A percentile compares a stretch with the other conserved stretches of the same genome.
phyloP scores from a whole-genome alignment of 1,284 basidiomycete species.

The Puccinia novopanici region DNA sequence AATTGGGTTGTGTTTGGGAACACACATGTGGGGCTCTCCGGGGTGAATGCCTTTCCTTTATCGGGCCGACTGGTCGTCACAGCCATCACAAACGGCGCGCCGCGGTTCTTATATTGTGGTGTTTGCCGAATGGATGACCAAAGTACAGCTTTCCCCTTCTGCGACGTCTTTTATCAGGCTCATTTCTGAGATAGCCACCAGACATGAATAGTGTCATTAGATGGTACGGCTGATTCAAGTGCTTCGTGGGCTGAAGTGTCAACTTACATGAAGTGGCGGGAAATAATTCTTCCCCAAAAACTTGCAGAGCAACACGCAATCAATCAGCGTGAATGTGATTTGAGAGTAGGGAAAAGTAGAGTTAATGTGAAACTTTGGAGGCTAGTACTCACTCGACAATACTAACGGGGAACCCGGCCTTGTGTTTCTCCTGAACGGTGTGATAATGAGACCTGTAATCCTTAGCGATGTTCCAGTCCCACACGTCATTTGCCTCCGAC shows the following conservation, averaged over 20 bases:
- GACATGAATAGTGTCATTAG: background rate
- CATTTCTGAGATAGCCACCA: background rate
- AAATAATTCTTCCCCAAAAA: constrained; percentile 45
- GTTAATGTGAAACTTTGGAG: background rate
- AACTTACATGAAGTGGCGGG: constrained; percentile 48
- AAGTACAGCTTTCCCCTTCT: constrained; percentile 34
- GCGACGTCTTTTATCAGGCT: background rate
- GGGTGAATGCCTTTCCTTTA: constrained; percentile 10
- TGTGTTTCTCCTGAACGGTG: constrained; percentile 33
- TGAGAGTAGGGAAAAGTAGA: no score
- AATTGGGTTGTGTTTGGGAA: background rate
- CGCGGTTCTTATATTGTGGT: constrained; percentile 4
- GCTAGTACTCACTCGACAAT: constrained; percentile 41
- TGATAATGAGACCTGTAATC: constrained; percentile 19
- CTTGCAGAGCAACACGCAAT: background rate
- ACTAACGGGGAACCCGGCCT: constrained; percentile 42
- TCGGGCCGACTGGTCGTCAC: constrained; percentile 32
- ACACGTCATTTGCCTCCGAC: constrained; percentile 28
- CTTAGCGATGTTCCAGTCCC: constrained; percentile 49
- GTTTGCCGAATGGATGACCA: constrained; percentile 46
- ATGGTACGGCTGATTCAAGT: background rate
- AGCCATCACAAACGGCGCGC: constrained; percentile 37
- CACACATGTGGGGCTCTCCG: constrained; percentile 40
- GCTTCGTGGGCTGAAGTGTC: background rate
- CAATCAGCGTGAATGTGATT: background rate